These are phyloP conservation scores for Pueraria montana DNA, from an alignment of 306 rosid species.

Conservation along the genomic window DNA sequence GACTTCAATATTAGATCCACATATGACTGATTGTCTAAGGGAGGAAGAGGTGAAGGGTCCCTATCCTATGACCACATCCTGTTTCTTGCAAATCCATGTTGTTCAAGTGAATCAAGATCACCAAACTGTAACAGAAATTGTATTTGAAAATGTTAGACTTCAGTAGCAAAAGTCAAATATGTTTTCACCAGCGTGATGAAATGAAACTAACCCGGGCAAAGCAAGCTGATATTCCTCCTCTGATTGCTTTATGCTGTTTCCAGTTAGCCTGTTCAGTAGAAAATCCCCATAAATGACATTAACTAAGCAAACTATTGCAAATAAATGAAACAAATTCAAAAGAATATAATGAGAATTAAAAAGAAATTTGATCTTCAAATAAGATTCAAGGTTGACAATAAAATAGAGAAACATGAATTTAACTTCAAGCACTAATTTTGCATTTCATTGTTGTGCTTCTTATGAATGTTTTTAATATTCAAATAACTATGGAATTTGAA, in stretches of 20 bases:
- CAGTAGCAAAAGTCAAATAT: constrained; percentile 25
- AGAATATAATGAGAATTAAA: not conserved
- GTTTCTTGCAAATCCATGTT: constrained; percentile 70
- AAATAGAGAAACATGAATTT: not conserved
- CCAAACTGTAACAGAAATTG: constrained; percentile 68
- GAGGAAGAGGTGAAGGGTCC: constrained; percentile 74
- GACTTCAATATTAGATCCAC: constrained; percentile 80
- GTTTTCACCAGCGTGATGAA: constrained; percentile 14
- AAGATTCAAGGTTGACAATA: not conserved
- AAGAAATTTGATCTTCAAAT: not conserved
- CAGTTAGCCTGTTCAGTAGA: constrained; percentile 60
- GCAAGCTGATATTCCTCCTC: constrained; percentile 81
- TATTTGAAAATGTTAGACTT: constrained; percentile 9
- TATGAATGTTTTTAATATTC: constrained; percentile 22
- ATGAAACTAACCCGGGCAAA: constrained; percentile 67
- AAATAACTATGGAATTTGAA: not conserved
- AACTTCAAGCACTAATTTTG: not conserved
- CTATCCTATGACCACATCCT: constrained; percentile 76
- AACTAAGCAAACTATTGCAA: constrained; percentile 15
- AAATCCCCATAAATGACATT: constrained; percentile 28
- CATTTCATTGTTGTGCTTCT: not conserved
- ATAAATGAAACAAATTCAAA: not conserved
- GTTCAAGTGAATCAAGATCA: constrained; percentile 66
- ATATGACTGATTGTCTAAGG: constrained; percentile 67
- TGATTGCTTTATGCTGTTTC: constrained; percentile 74